Evolutionary conservation across 2,329 filamentous ascomycete genomes (phyloP), one percentile per base, ranked within the genome.

Genomic region (Pyrenophora graminea): DNA sequence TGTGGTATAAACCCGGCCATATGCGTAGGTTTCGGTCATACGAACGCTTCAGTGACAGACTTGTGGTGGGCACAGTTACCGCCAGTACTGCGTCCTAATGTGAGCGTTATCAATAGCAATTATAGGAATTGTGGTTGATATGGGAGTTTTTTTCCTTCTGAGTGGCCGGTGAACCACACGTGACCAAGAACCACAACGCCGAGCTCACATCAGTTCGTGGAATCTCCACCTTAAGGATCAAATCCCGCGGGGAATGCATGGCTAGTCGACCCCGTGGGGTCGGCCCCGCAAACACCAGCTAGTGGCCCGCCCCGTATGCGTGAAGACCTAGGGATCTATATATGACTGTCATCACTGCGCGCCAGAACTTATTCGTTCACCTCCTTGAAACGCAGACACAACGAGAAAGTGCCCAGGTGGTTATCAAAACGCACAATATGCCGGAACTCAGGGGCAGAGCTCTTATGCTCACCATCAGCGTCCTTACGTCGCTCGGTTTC

Each of bases 401-500:
- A 37, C 34, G 34, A 21, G 34, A 37, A 19, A 30, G 2, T 30
- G 27, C n/a, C 17, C 8, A 19, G 17, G 15, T 37, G 9, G 17
- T 12, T 37, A 18, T 8, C 17, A 10, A 37, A 17, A 19, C 34
- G 12, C 7, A 37, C 55, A 55, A 2, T 5, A 61, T 61, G 58
- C 56, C 56, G 36, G 21, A 61, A 55, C 56, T 61, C 15, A 45
- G 41, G 23, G 58, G 58, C 32, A 46, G 49, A 37, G 39, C 58
- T 6, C 49, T 61, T 32, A 50, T 59, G 58, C 49, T 61, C 43
- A 59, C 58, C 3, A 44, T 61, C 44, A 61, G 53, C 50, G 36
- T 59, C 21, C 27, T 61, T 25, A 61, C 56, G 21, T 61, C 56
- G 8, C 47, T 59, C 13, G 56, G 58, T 12, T 79, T 82, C 42